Base-by-base conservation (phyloP, 352 stramenopile species). In the Phytophthora crassamura region DNA sequence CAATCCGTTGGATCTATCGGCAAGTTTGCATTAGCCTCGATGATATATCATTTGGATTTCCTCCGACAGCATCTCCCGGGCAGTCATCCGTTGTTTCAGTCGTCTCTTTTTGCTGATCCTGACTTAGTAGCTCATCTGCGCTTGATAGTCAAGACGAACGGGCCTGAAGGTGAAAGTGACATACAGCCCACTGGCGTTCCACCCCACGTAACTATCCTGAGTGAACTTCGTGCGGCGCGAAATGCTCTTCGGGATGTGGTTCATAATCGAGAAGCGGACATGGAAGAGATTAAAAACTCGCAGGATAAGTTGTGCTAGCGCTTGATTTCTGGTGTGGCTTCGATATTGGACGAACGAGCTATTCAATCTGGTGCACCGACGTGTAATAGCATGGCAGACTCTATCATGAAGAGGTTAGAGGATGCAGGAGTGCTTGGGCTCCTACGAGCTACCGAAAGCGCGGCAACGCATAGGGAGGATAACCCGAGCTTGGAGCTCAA, bases 141-240 rank as follows among this genome's bases (percentile, higher is more conserved):
- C 42, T 50, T 12, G 14, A 15, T 8, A 7, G 15, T 54, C 11
- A 20, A 25, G 11, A 54, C 47, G 5, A 12, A 39, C 32, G 25
- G 25, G 2, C n/a, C 10, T 54, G 14, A 6, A 25, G 6, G 40
- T 30, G 11, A 28, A 28, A 6, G 7, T 35, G 42, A 35, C 15
- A 50, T 50, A 3, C 42, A 50, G n/a, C 33, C 47, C 33, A 55
- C 47, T 2, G 47, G 33, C 15, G 47, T 55, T 42, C 32, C 33
- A 33, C 47, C 47, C 1, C 30, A 55, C 32, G 47, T 43, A 18
- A 55, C 30, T 7, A 55, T 43, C 7, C 8, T 55, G 16, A 18
- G 10, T n/a, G 47, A 55, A 32, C 20, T 55, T n/a, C 16, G 32
- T 10, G 33, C 8, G 15, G 33, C 18, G 10, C 42, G 20, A 35